A percentile compares a stretch with the other conserved stretches of the same genome.
These are phyloP conservation scores for Euryodendron excelsum DNA, from an alignment of 148 eudicot genomes.

Conservation along the genomic window DNA sequence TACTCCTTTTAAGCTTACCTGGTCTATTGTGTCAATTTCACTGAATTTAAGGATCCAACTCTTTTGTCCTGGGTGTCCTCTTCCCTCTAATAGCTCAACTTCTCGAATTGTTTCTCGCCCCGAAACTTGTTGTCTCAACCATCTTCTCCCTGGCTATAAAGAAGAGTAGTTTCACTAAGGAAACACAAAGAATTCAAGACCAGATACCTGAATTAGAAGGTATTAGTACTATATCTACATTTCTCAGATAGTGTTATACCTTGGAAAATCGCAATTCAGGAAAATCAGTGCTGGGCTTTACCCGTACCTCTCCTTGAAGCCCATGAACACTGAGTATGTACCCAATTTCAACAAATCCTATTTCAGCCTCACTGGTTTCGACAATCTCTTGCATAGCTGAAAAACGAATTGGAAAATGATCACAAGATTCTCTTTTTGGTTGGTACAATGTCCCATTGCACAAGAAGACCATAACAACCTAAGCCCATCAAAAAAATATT, in stretches of 20 bases:
- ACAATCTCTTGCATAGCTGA: constrained; percentile 47
- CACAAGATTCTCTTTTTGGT: constrained; percentile 8
- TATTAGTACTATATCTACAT: neutral
- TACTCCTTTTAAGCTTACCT: constrained; percentile 39
- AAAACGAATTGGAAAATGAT: neutral
- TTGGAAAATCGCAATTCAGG: constrained; percentile 75
- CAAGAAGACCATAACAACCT: too few relatives aligned
- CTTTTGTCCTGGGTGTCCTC: constrained; percentile 71
- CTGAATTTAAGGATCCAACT: constrained; percentile 70
- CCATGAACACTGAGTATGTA: constrained; percentile 81
- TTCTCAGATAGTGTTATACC: constrained; percentile 35
- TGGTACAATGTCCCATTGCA: neutral
- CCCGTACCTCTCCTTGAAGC: constrained; percentile 86
- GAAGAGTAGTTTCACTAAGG: constrained; percentile 19
- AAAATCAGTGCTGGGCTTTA: constrained; percentile 79
- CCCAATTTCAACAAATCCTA: constrained; percentile 71
- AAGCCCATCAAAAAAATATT: neutral
- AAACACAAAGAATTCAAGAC: constrained; percentile 6
- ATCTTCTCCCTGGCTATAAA: constrained; percentile 80
- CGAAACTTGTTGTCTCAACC: constrained; percentile 67
- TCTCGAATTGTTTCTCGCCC: constrained; percentile 67
- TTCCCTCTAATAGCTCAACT: constrained; percentile 72
- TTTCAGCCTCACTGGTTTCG: constrained; percentile 41
- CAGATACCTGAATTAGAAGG: constrained; percentile 6
- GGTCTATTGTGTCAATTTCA: constrained; percentile 60